A percentile compares a stretch with the other conserved stretches of the same genome.
phyloP scores from a whole-genome alignment of 2,329 filamentous ascomycete species.

The Cryphonectria naterciae region DNA sequence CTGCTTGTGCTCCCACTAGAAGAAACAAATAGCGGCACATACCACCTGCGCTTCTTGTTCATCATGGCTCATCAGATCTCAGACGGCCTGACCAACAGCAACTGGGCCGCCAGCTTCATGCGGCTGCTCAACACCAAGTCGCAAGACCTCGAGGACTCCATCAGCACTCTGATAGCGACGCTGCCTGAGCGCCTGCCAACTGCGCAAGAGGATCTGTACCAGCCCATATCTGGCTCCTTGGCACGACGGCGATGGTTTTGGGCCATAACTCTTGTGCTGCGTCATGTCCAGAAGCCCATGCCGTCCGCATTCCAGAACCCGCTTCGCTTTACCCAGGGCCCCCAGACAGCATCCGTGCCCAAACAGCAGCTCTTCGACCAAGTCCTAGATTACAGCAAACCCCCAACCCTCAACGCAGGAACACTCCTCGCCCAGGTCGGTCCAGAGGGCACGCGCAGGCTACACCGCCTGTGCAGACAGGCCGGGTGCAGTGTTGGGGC shows the following conservation, averaged over 20 bases:
- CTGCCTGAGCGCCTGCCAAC: slow-evolving; percentile 31
- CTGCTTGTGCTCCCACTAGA: slow-evolving; percentile 31
- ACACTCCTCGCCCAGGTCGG: slow-evolving; percentile 22
- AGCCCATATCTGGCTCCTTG: slow-evolving; percentile 28
- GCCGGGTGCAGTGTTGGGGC: slow-evolving; percentile 34
- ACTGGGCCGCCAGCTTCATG: slow-evolving; percentile 32
- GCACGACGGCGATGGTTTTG: slow-evolving; percentile 35
- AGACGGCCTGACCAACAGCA: slow-evolving; percentile 32
- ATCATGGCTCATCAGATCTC: slow-evolving; percentile 34
- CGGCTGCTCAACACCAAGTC: slow-evolving; percentile 31
- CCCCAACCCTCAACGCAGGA: slow-evolving; percentile 33
- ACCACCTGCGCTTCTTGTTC: slow-evolving; percentile 31
- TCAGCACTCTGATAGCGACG: slow-evolving; percentile 27
- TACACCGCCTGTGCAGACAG: slow-evolving; percentile 32
- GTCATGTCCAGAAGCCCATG: slow-evolving; percentile 33
- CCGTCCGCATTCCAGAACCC: slow-evolving; percentile 34
- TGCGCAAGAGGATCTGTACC: slow-evolving; percentile 34
- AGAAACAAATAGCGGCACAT: slow-evolving; percentile 10
- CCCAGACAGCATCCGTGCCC: slow-evolving; percentile 19
- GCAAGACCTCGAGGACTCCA: slow-evolving; percentile 24
- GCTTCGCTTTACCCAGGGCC: slow-evolving; percentile 27
- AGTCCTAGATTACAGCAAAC: slow-evolving; percentile 32
- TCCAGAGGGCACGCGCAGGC: slow-evolving; percentile 27
- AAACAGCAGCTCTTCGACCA: slow-evolving; percentile 28
- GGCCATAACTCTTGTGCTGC: slow-evolving; percentile 33